A percentile compares a stretch with the other conserved stretches of the same genome.
Conservation (phyloP, 768 basidiomycete genomes). For the Rhizopogon vinicolor region DNA sequence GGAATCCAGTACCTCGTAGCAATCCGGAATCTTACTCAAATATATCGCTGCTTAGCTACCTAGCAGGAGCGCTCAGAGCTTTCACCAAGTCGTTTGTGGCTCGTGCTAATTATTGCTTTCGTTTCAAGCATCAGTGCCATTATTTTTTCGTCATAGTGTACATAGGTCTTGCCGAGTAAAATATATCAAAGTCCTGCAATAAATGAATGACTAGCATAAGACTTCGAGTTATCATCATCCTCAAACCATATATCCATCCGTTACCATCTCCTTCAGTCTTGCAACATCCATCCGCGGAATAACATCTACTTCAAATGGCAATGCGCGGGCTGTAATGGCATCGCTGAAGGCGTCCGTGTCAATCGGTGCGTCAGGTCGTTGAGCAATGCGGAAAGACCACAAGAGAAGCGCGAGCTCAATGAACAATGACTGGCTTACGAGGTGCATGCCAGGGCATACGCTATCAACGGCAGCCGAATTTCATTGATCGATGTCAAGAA, state of each 20-base stretch:
- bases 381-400: slow-evolving; percentile 54
- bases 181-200: too few species aligned
- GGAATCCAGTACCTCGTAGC: too few species aligned
- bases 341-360: slow-evolving; percentile 55
- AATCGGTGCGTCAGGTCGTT: slow-evolving; percentile 46
- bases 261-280: slow-evolving; percentile 10
- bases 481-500: background rate
- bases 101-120: too few species aligned
- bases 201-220: too few species aligned
- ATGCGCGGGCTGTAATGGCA: slow-evolving; percentile 50
- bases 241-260: background rate
- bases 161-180: too few species aligned
- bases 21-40: too few species aligned
- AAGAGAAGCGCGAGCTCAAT: slow-evolving; percentile 55
- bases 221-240: too few species aligned
- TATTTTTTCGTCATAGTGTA: too few species aligned
- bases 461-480: slow-evolving; percentile 19
- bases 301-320: slow-evolving; percentile 53
- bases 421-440: slow-evolving; percentile 41
- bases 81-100: too few species aligned
- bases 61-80: too few species aligned
- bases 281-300: slow-evolving; percentile 34
- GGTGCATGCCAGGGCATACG: slow-evolving; percentile 57
- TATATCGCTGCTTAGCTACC: too few species aligned
- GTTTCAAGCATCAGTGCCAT: too few species aligned